A percentile compares a stretch with the other conserved stretches of the same genome.
These are phyloP conservation scores for Clonostachys byssicola DNA, from an alignment of 2,329 filamentous ascomycete genomes.

Conservation along the genomic window DNA sequence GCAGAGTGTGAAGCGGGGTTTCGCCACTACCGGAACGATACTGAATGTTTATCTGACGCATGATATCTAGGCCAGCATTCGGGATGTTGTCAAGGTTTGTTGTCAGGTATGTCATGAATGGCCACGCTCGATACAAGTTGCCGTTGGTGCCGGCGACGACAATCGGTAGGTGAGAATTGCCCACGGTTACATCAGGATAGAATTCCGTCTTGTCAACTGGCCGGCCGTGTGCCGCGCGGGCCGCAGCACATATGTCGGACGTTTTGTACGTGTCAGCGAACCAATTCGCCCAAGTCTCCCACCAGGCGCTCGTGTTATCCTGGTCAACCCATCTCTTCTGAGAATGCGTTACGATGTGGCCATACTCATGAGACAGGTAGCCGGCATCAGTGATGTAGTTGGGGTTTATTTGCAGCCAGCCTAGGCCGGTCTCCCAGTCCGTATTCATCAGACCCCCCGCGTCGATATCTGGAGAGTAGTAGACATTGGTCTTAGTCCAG, in stretches of 20 bases:
- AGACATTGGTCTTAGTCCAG: constrained; percentile 41
- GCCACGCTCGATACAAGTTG: constrained; percentile 49
- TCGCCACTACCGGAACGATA: constrained; percentile 40
- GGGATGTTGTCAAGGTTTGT: constrained; percentile 39
- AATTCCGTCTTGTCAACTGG: constrained; percentile 29
- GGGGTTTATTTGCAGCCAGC: constrained; percentile 35
- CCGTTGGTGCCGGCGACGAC: constrained; percentile 35
- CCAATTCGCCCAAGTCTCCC: constrained; percentile 45
- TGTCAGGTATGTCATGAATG: constrained; percentile 41
- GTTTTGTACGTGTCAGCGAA: constrained; percentile 43
- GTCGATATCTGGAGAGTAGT: constrained; percentile 26
- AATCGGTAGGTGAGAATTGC: constrained; percentile 39
- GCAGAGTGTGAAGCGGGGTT: constrained; percentile 40
- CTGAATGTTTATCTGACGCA: constrained; percentile 35
- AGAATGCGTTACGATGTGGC: constrained; percentile 41
- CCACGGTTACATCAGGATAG: constrained; percentile 35
- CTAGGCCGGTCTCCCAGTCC: constrained; percentile 28
- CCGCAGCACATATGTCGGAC: constrained; percentile 31
- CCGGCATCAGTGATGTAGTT: constrained; percentile 27
- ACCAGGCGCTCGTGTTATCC: constrained; percentile 40
- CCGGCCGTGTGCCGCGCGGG: constrained; percentile 26
- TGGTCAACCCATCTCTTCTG: constrained; percentile 38
- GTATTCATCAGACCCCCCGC: constrained; percentile 37
- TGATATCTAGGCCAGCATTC: constrained; percentile 31
- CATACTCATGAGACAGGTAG: constrained; percentile 44